phyloP scores from a whole-genome alignment of 2,329 filamentous ascomycete genomes.

The Herpotrichia juniperi region DNA sequence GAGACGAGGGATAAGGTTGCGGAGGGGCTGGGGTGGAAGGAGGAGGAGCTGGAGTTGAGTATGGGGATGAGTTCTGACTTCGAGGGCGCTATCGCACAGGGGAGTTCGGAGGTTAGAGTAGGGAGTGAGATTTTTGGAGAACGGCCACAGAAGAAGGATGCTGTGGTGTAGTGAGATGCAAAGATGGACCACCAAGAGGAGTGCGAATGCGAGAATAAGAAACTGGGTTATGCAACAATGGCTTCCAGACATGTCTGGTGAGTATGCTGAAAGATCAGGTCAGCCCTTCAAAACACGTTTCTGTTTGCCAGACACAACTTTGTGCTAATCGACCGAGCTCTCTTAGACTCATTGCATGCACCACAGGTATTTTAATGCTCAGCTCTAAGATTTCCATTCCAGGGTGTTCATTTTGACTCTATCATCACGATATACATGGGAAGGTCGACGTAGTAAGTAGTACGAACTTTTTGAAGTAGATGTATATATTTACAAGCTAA shows the following conservation, averaged over 20 bases:
- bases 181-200: no score
- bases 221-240: no score
- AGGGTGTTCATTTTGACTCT: neutral
- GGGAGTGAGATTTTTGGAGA: constrained; percentile 94
- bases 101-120: constrained; percentile 87
- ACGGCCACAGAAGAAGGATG: constrained; percentile 79
- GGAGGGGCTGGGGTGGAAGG: constrained; percentile 61
- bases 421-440: neutral
- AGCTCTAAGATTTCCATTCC: no score
- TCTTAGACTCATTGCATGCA: no score
- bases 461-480: neutral
- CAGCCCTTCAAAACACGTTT: no score
- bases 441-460: no score
- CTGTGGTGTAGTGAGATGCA: constrained; percentile 62
- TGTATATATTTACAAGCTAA: neutral
- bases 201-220: neutral
- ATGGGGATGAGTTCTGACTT: constrained; percentile 99
- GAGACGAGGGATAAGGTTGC: constrained; percentile 75
- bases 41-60: constrained; percentile 78
- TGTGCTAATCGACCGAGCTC: no score
- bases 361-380: no score
- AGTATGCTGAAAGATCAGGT: no score
- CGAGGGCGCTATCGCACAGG: constrained; percentile 81
- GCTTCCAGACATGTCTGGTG: no score
- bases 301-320: no score